phyloP scores from a whole-genome alignment of 2,329 filamentous ascomycete species.

The Parascedosporium putredinis region DNA sequence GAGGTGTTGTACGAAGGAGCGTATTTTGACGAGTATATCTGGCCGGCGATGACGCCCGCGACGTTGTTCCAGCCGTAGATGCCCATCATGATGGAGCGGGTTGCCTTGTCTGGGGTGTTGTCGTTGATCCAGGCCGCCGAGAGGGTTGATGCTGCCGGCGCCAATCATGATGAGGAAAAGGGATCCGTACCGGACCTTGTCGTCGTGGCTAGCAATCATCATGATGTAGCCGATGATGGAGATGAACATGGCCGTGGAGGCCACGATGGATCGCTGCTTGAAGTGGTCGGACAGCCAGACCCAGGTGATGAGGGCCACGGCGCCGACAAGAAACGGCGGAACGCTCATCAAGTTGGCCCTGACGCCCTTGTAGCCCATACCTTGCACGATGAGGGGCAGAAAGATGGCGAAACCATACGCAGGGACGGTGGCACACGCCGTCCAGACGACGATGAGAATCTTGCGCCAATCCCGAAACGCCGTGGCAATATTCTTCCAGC shows the following conservation, averaged over 20 bases:
- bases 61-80: conserved; percentile 24
- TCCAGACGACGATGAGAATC: conserved; percentile 35
- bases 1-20: background rate
- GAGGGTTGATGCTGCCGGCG: conserved; percentile 25
- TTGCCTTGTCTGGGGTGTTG: background rate
- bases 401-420: conserved; percentile 50
- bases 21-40: conserved; percentile 19
- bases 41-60: conserved; percentile 31
- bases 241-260: background rate
- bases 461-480: conserved; percentile 39
- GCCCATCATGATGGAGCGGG: background rate
- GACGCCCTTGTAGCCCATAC: conserved; percentile 39
- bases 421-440: conserved; percentile 37
- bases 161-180: conserved; percentile 34
- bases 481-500: conserved; percentile 36
- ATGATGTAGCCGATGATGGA: conserved; percentile 36
- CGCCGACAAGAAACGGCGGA: conserved; percentile 43
- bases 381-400: conserved; percentile 42
- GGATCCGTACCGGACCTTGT: conserved; percentile 38
- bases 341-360: conserved; percentile 44
- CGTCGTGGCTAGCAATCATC: conserved; percentile 33
- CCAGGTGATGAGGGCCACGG: conserved; percentile 30
- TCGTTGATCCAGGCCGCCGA: background rate
- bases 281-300: conserved; percentile 36
- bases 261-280: conserved; percentile 30